Base-by-base conservation (phyloP, 176 grass and related monocot species). In the Musa itinerans region DNA sequence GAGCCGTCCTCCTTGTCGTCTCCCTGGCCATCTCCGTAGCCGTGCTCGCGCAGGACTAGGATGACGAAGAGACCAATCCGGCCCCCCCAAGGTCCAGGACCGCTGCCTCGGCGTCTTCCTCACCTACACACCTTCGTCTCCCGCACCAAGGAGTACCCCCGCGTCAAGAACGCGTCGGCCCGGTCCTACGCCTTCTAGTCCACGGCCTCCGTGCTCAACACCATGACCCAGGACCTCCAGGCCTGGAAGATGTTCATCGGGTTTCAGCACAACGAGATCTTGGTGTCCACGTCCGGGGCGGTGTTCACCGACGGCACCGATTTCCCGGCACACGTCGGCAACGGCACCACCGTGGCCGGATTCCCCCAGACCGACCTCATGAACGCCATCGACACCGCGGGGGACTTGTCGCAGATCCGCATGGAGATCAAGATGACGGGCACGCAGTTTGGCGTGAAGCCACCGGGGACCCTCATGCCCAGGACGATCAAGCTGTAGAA, bases 211-310 rank as follows among this genome's bases (percentile, higher is more conserved):
- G 79, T 92, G 74, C 77, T 97, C 52, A 93, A 97, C 83, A 89
- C 93, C 2, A 90, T 97, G 90, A 20, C 71, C 12, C 56, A 84
- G 50, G 88, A 97, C 78, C 90, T 97, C 79, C 75, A 83, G 71
- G 82, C 82, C 49, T 99, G 95, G 90, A 89, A 83, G 64, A 82
- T 99, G 83, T 99, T 94, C 76, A 87, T 99, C 26, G 90, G 88
- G 17, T 99, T 94, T 73, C 95, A 99, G 80, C 86, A 94, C 78
- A 63, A 74, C 55, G 88, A 99, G 84, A 89, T 98, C 76, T 82
- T 91, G 10, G 88, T 98, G 70, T 87, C 83, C 17, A 84, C 76
- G 11, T 63, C 79, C 17, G 86, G 86, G 10, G 90, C 88, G 25
- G 86, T 94, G 72, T 52, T 98, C 50, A 78, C 86, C 0, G 86